Conservation (phyloP, 2,329 filamentous ascomycete species). For the Davidsoniella neocaledoniae region DNA sequence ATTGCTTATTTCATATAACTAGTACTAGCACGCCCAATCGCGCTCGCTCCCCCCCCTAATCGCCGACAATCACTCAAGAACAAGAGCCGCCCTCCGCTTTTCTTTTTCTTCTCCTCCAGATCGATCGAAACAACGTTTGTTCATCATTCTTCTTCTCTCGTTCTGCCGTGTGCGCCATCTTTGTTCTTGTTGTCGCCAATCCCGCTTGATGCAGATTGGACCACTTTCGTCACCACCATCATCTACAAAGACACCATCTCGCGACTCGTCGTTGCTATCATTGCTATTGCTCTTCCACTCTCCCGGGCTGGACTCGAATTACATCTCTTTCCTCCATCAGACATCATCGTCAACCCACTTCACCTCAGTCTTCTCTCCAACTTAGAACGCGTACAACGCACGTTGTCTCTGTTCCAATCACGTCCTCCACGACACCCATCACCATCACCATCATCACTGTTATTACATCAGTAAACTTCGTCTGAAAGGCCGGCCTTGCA, state of each 20-base stretch:
- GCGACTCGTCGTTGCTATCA: neutral
- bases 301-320: slow-evolving; percentile 15
- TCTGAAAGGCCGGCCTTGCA: slow-evolving; percentile 8
- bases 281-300: neutral
- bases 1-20: neutral
- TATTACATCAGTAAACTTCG: neutral
- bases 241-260: neutral
- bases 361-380: neutral
- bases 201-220: slow-evolving; percentile 6
- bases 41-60: no score
- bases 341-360: neutral
- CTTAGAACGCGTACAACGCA: slow-evolving; percentile 6
- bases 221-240: neutral
- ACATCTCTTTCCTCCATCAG: neutral
- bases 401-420: slow-evolving; percentile 5
- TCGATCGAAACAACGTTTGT: neutral
- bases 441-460: neutral
- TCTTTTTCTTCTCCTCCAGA: neutral
- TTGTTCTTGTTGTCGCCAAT: neutral
- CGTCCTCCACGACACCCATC: slow-evolving; percentile 8
- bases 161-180: no score
- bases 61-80: no score
- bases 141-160: neutral
- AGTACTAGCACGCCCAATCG: no score
- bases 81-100: neutral